Evolutionary conservation across 495 filamentous ascomycete species (phyloP).

Genomic region (Lophiostoma macrostomum): DNA sequence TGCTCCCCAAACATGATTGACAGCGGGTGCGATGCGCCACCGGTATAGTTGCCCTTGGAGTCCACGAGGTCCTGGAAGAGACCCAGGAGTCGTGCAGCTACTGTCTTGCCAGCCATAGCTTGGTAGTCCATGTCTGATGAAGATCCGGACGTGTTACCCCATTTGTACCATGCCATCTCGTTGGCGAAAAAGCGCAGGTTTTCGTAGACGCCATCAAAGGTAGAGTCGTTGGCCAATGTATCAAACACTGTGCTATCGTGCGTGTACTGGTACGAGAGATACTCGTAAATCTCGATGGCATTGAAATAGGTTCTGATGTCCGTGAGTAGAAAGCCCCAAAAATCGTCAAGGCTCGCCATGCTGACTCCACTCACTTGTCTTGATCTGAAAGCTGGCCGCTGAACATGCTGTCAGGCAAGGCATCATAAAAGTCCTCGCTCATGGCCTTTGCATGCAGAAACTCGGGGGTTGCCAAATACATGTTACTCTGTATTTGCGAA

Average conservation of each 20-base stretch:
- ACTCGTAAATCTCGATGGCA: slow-evolving; percentile 65
- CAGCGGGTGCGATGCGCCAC: slow-evolving; percentile 49
- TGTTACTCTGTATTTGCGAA: slow-evolving; percentile 23
- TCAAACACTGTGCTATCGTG: slow-evolving; percentile 62
- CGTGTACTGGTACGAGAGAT: slow-evolving; percentile 63
- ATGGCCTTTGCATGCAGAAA: slow-evolving; percentile 21
- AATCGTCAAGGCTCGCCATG: background rate
- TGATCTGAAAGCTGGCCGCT: slow-evolving; percentile 5
- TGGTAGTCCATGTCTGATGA: slow-evolving; percentile 45
- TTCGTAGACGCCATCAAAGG: slow-evolving; percentile 44
- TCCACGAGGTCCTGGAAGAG: slow-evolving; percentile 52
- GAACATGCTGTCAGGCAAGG: slow-evolving; percentile 7
- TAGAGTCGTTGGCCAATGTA: slow-evolving; percentile 42
- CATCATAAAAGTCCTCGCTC: slow-evolving; percentile 6
- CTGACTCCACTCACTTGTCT: slow-evolving; percentile 19
- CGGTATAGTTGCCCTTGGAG: slow-evolving; percentile 21
- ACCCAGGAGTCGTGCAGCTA: slow-evolving; percentile 61
- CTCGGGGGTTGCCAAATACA: slow-evolving; percentile 40
- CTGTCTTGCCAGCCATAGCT: slow-evolving; percentile 63
- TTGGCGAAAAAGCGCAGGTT: slow-evolving; percentile 63
- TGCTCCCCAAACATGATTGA: slow-evolving; percentile 67
- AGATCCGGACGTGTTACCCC: slow-evolving; percentile 49
- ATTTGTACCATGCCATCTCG: slow-evolving; percentile 56
- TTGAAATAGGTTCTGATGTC: slow-evolving; percentile 49
- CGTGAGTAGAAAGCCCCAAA: background rate